Percentiles rank a stretch among this genome's conserved stretches.
Evolutionary conservation across 2,329 filamentous ascomycete species (phyloP).

Genomic region (Aureobasidium musti): DNA sequence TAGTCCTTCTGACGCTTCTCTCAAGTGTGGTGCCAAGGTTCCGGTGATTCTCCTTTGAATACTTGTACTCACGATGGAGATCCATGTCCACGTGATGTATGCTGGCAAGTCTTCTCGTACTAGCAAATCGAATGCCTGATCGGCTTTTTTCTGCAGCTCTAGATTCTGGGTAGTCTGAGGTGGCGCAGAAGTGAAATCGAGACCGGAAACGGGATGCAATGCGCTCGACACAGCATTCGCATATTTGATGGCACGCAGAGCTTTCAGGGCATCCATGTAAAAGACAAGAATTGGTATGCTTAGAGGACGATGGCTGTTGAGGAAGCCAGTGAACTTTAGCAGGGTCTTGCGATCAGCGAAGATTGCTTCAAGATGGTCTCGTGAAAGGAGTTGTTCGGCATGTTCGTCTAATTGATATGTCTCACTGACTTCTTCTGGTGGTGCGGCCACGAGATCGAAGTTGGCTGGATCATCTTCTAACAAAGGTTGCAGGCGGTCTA

Average conservation of each 20-base stretch:
- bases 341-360: constrained; percentile 65
- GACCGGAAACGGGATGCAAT: constrained; percentile 57
- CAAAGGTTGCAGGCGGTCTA: constrained; percentile 50
- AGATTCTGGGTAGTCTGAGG: constrained; percentile 59
- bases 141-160: constrained; percentile 62
- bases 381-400: constrained; percentile 66
- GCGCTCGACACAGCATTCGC: constrained; percentile 67
- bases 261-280: constrained; percentile 71
- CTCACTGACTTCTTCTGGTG: constrained; percentile 38
- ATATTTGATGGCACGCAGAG: constrained; percentile 69
- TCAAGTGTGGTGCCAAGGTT: constrained; percentile 63
- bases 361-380: constrained; percentile 64
- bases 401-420: constrained; percentile 63
- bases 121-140: constrained; percentile 65
- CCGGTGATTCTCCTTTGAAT: constrained; percentile 69
- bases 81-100: constrained; percentile 69
- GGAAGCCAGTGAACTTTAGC: constrained; percentile 66
- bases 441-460: constrained; percentile 55
- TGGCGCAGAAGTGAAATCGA: constrained; percentile 57
- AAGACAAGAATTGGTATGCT: constrained; percentile 69
- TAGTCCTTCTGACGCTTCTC: constrained; percentile 70
- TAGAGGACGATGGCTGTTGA: constrained; percentile 60
- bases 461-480: constrained; percentile 57
- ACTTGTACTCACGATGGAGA: constrained; percentile 68
- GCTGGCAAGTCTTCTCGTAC: constrained; percentile 70